phyloP scores from a whole-genome alignment of 2,329 filamentous ascomycete genomes.

The Thermothelomyces thermophilus region DNA sequence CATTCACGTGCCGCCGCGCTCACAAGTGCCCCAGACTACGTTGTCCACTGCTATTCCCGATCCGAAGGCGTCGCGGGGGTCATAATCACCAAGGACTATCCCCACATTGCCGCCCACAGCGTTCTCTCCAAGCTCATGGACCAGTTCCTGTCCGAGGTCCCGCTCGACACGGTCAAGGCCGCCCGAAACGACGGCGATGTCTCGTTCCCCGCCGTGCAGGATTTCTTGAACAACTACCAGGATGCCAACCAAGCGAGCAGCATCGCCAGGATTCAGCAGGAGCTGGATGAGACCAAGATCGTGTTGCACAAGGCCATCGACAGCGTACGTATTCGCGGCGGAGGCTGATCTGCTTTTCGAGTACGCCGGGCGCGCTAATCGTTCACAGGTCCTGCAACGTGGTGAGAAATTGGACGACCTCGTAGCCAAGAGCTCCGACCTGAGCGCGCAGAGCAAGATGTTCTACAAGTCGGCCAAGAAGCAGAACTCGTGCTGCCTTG shows the following conservation, averaged over 20 bases:
- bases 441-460: slow-evolving; percentile 93
- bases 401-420: slow-evolving; percentile 96
- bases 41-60: slow-evolving; percentile 71
- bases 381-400: slow-evolving; percentile 55
- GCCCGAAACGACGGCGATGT: slow-evolving; percentile 42
- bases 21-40: slow-evolving; percentile 46
- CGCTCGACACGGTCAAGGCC: slow-evolving; percentile 22
- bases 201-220: slow-evolving; percentile 66
- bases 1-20: not conserved
- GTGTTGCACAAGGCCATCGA: slow-evolving; percentile 96
- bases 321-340: slow-evolving; percentile 43
- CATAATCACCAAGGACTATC: slow-evolving; percentile 73
- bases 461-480: slow-evolving; percentile 87
- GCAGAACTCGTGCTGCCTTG: slow-evolving; percentile 68
- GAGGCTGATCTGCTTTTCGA: not conserved
- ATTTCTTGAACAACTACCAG: slow-evolving; percentile 70
- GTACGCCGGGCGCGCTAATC: slow-evolving; percentile 5
- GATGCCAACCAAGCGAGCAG: slow-evolving; percentile 84
- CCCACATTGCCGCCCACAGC: slow-evolving; percentile 73
- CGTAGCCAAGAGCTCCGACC: slow-evolving; percentile 84
- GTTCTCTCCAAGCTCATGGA: slow-evolving; percentile 81
- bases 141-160: slow-evolving; percentile 72
- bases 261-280: slow-evolving; percentile 92
- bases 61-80: slow-evolving; percentile 69
- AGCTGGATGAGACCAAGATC: slow-evolving; percentile 96